Conservation (phyloP, 2,329 filamentous ascomycete species). For the Emergomyces africanus region DNA sequence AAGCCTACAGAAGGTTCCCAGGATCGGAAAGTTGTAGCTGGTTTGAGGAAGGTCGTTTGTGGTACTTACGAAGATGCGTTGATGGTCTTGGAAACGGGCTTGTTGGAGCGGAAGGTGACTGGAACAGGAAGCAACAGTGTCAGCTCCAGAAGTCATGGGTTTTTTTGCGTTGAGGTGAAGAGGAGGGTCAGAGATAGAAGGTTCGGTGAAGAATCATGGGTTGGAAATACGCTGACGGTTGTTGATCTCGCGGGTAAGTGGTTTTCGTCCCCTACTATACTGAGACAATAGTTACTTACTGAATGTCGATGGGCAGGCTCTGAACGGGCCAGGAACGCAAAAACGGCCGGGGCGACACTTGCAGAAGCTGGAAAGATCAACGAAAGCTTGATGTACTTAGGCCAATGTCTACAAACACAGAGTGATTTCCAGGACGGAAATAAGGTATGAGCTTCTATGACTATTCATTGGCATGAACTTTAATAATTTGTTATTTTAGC, state of each 20-base stretch:
- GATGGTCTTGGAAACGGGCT: constrained; percentile 76
- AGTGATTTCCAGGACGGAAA: constrained; percentile 60
- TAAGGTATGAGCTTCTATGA: constrained; percentile 44
- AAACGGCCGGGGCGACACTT: constrained; percentile 83
- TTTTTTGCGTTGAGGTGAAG: constrained; percentile 92
- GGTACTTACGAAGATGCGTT: constrained; percentile 69
- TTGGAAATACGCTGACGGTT: constrained; percentile 66
- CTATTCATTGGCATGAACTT: neutral
- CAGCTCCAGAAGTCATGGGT: constrained; percentile 85
- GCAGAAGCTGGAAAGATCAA: constrained; percentile 98
- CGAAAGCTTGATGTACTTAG: constrained; percentile 94
- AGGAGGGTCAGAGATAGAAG: constrained; percentile 48
- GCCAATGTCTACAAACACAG: constrained; percentile 93
- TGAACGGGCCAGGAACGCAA: constrained; percentile 82
- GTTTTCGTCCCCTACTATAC: neutral
- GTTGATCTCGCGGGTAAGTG: constrained; percentile 69
- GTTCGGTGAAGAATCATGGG: constrained; percentile 51
- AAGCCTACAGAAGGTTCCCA: constrained; percentile 80
- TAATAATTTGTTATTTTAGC: constrained; percentile 30
- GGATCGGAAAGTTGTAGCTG: constrained; percentile 89
- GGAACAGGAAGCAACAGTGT: constrained; percentile 89
- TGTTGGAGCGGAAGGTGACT: constrained; percentile 75
- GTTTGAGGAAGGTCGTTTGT: constrained; percentile 81
- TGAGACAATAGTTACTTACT: neutral
- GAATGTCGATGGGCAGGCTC: constrained; percentile 40